A percentile compares a stretch with the other conserved stretches of the same genome.
Evolutionary conservation across 768 basidiomycete genomes (phyloP).

Genomic region (Naganishia antarctica): DNA sequence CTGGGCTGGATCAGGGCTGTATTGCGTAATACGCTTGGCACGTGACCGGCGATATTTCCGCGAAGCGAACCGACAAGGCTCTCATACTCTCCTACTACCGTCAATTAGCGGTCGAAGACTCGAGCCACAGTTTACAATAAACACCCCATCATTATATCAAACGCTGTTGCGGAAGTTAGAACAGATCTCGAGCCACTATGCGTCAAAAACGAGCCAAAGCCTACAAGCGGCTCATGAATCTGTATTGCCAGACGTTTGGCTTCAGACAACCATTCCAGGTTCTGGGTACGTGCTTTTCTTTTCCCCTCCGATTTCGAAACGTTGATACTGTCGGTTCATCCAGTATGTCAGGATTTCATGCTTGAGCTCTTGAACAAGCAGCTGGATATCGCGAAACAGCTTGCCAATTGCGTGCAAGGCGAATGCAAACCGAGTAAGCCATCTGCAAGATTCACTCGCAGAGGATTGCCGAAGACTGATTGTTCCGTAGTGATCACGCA

Average conservation of each 20-base stretch:
- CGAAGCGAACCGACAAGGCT: too few species aligned
- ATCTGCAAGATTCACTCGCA: conserved; percentile 52
- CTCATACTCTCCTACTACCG: too few species aligned
- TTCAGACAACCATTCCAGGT: conserved; percentile 93
- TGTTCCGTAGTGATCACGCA: conserved; percentile 84
- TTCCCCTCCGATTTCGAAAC: background rate
- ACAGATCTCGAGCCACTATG: conserved; percentile 57
- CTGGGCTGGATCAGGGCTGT: too few species aligned
- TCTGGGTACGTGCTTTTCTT: conserved; percentile 58
- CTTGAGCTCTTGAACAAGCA: conserved; percentile 63
- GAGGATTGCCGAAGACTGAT: background rate
- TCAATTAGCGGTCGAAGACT: too few species aligned
- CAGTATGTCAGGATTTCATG: conserved; percentile 84
- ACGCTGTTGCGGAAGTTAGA: too few species aligned
- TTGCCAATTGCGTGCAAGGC: conserved; percentile 74
- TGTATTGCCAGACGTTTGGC: conserved; percentile 79
- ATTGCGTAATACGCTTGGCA: too few species aligned
- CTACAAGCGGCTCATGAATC: conserved; percentile 87
- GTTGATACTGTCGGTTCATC: background rate
- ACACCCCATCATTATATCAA: too few species aligned
- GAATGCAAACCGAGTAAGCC: conserved; percentile 83
- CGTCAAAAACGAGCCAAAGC: conserved; percentile 91
- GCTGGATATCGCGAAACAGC: conserved; percentile 69
- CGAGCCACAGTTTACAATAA: too few species aligned
- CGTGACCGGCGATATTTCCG: too few species aligned